Percentiles rank a stretch among this genome's conserved stretches.
phyloP scores from a whole-genome alignment of 2,329 filamentous ascomycete genomes.

The Reticulascus tulasneorum region DNA sequence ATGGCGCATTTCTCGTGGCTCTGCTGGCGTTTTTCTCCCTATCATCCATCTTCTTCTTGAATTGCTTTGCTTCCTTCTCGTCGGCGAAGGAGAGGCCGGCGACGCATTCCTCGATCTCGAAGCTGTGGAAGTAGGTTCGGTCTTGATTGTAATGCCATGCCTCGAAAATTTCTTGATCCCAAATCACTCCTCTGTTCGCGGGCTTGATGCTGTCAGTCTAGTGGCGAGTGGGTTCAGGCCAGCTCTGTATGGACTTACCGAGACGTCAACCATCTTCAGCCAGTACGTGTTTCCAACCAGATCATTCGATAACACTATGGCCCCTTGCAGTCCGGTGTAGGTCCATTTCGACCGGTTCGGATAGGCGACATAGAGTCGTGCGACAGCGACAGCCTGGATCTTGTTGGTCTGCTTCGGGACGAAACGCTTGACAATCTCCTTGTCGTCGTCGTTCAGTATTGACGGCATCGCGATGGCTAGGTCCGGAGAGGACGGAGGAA shows the following conservation, averaged over 20 bases:
- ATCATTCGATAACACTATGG: slow-evolving; percentile 87
- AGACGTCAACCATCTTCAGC: slow-evolving; percentile 96
- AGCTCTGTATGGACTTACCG: slow-evolving; percentile 54
- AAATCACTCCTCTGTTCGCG: slow-evolving; percentile 78
- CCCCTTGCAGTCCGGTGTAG: slow-evolving; percentile 89
- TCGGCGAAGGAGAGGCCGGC: slow-evolving; percentile 90
- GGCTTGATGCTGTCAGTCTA: slow-evolving; percentile 45
- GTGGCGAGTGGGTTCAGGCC: slow-evolving; percentile 5
- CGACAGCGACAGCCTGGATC: slow-evolving; percentile 92
- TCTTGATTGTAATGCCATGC: slow-evolving; percentile 94
- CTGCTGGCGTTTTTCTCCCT: slow-evolving; percentile 94
- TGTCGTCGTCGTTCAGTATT: slow-evolving; percentile 86
- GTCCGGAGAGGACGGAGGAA: slow-evolving; percentile 2
- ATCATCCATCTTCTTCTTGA: slow-evolving; percentile 96
- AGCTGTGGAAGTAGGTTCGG: slow-evolving; percentile 94
- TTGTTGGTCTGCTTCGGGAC: slow-evolving; percentile 95
- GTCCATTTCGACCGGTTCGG: slow-evolving; percentile 85
- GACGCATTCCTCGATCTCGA: slow-evolving; percentile 89
- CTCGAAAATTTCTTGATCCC: slow-evolving; percentile 98
- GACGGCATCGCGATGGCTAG: slow-evolving; percentile 47
- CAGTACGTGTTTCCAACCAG: slow-evolving; percentile 93
- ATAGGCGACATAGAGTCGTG: slow-evolving; percentile 87
- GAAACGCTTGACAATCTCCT: slow-evolving; percentile 90
- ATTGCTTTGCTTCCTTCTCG: slow-evolving; percentile 95
- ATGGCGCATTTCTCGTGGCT: slow-evolving; percentile 74